These are phyloP conservation scores for Lupinus albus DNA, from an alignment of 306 rosid genomes.

Conservation along the genomic window DNA sequence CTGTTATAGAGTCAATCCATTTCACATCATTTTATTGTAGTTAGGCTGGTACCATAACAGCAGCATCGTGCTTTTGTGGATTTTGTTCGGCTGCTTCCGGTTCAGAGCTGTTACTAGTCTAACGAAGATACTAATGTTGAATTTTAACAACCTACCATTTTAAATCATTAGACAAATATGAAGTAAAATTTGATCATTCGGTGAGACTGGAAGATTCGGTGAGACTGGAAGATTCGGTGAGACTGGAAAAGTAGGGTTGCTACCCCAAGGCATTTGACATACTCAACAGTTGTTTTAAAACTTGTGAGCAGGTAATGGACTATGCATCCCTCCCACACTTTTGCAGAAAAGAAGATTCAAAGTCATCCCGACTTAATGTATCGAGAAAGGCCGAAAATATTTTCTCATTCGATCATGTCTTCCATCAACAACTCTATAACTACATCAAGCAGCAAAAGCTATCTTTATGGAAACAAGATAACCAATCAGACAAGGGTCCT, in stretches of 20 bases:
- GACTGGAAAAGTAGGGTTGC: neutral
- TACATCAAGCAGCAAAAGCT: conserved; percentile 66
- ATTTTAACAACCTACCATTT: neutral
- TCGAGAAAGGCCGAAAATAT: conserved; percentile 54
- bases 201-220: too few species aligned
- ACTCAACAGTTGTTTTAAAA: conserved; percentile 27
- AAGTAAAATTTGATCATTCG: conserved; percentile 6
- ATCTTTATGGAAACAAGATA: conserved; percentile 44
- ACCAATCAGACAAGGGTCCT: conserved; percentile 70
- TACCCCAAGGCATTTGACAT: neutral
- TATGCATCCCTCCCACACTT: conserved; percentile 86
- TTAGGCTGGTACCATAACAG: neutral
- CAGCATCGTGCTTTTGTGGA: conserved; percentile 3
- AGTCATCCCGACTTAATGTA: conserved; percentile 57
- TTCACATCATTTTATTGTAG: neutral
- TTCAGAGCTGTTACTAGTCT: conserved; percentile 5
- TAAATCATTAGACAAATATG: neutral
- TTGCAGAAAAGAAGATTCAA: conserved; percentile 72
- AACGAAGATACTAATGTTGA: conserved; percentile 9
- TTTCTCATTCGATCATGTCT: conserved; percentile 69
- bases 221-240: too few species aligned
- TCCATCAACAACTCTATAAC: conserved; percentile 80
- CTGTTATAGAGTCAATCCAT: neutral
- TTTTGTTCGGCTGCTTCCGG: conserved; percentile 10
- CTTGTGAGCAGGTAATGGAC: conserved; percentile 74